Conservation (phyloP, 2,329 filamentous ascomycete species). For the Paracoccidioides lutzii region DNA sequence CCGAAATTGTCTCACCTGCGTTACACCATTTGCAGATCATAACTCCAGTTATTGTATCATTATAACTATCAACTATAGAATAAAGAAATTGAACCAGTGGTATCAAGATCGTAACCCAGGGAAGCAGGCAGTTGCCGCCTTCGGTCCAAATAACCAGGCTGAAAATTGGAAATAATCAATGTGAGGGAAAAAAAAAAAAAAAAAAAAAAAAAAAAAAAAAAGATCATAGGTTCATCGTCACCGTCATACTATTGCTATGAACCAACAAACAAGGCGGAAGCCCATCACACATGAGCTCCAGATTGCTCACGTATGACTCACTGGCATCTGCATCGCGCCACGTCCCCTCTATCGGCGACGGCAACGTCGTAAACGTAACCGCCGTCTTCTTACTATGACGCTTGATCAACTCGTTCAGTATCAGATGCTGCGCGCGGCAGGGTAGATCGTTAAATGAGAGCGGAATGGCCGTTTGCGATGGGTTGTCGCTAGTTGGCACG, state of each 20-base stretch:
- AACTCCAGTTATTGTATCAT: too few relatives aligned
- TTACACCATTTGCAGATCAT: too few relatives aligned
- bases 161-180: not conserved
- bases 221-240: slow-evolving; percentile 41
- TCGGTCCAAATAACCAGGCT: not conserved
- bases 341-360: slow-evolving; percentile 67
- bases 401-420: slow-evolving; percentile 72
- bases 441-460: slow-evolving; percentile 79
- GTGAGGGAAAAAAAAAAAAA: not conserved
- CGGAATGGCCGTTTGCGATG: slow-evolving; percentile 50
- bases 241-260: slow-evolving; percentile 80
- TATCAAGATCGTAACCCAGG: too few relatives aligned
- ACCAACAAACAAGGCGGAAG: slow-evolving; percentile 67
- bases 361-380: slow-evolving; percentile 71
- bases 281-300: slow-evolving; percentile 65
- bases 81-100: too few relatives aligned
- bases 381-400: slow-evolving; percentile 57
- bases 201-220: not conserved
- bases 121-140: too few relatives aligned
- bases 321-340: slow-evolving; percentile 56
- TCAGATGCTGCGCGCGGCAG: slow-evolving; percentile 70
- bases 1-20: too few relatives aligned
- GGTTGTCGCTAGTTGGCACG: slow-evolving; percentile 33
- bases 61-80: too few relatives aligned
- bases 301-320: slow-evolving; percentile 60